Evolutionary conservation across 306 rosid genomes (phyloP).

Genomic region (Lithocarpus polystachyus): DNA sequence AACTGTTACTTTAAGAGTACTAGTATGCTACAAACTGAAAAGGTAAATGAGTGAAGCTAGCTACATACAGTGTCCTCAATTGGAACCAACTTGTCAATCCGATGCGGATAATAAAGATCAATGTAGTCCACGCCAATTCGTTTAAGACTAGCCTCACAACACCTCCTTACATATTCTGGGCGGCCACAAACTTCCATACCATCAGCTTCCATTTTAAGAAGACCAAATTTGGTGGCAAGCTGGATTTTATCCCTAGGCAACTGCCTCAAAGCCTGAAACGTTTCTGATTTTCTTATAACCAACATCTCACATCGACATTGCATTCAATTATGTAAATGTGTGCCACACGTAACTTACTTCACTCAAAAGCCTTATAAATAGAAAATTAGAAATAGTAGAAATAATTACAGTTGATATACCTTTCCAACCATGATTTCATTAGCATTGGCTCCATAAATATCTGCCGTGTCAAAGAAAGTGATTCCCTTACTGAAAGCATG

Average conservation of each 20-base stretch:
- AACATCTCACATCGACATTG: not conserved
- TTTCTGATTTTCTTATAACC: not conserved
- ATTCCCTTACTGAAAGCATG: constrained; percentile 59
- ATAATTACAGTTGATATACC: constrained; percentile 25
- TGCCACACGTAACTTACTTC: too few species aligned
- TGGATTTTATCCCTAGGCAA: constrained; percentile 66
- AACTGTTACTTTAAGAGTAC: not conserved
- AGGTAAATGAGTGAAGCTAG: too few species aligned
- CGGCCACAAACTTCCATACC: constrained; percentile 39
- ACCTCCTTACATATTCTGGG: constrained; percentile 52
- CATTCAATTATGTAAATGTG: not conserved
- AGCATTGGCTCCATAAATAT: constrained; percentile 50
- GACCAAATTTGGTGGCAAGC: constrained; percentile 72
- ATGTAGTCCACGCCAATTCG: constrained; percentile 44
- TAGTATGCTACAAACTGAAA: too few species aligned
- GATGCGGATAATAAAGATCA: constrained; percentile 62
- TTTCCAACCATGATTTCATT: constrained; percentile 74
- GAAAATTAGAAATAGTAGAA: too few species aligned
- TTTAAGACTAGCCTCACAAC: constrained; percentile 70
- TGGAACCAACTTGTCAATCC: constrained; percentile 57
- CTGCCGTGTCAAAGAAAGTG: constrained; percentile 70
- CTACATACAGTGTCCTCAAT: constrained; percentile 66
- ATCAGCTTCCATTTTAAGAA: constrained; percentile 13
- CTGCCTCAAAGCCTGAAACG: constrained; percentile 58
- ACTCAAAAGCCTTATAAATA: too few species aligned